phyloP scores from a whole-genome alignment of 2,329 filamentous ascomycete species.

The Raffaelea ambrosiae region DNA sequence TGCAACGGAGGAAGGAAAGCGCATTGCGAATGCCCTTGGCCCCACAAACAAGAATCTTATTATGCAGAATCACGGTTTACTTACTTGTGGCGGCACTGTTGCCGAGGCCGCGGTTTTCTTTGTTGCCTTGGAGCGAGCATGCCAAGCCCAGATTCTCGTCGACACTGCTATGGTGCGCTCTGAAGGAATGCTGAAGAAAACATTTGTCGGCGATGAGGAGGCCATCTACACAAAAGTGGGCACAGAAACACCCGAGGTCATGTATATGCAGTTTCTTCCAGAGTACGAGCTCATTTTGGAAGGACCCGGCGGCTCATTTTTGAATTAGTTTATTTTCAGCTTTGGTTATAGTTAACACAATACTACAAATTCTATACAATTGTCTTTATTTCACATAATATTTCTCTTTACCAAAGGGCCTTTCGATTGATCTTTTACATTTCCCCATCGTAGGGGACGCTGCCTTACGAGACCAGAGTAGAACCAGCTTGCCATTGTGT shows the following conservation, averaged over 20 bases:
- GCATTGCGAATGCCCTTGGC: slow-evolving; percentile 55
- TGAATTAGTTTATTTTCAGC: background rate
- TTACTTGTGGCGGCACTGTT: slow-evolving; percentile 61
- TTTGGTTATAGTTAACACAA: too few relatives aligned
- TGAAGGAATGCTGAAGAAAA: slow-evolving; percentile 3
- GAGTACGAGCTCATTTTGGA: background rate
- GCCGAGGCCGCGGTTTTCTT: slow-evolving; percentile 67
- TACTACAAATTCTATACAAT: too few relatives aligned
- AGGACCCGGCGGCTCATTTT: background rate
- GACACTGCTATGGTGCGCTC: slow-evolving; percentile 33
- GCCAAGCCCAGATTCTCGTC: slow-evolving; percentile 55
- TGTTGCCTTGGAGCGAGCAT: slow-evolving; percentile 57
- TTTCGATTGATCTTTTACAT: background rate
- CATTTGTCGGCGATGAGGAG: slow-evolving; percentile 24
- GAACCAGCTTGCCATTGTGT: slow-evolving; percentile 1
- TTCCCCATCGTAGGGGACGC: background rate
- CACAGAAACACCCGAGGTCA: background rate
- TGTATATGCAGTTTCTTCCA: background rate
- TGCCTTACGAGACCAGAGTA: background rate
- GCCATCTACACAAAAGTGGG: slow-evolving; percentile 16
- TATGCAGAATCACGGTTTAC: slow-evolving; percentile 56
- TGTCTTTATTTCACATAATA: background rate
- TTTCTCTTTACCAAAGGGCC: background rate
- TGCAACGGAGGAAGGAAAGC: slow-evolving; percentile 53
- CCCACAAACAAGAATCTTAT: slow-evolving; percentile 52